Percentiles rank a stretch among this genome's conserved stretches.
These are phyloP conservation scores for Aspergillus phoenicis DNA, from an alignment of 2,329 filamentous ascomycete species.

Conservation along the genomic window DNA sequence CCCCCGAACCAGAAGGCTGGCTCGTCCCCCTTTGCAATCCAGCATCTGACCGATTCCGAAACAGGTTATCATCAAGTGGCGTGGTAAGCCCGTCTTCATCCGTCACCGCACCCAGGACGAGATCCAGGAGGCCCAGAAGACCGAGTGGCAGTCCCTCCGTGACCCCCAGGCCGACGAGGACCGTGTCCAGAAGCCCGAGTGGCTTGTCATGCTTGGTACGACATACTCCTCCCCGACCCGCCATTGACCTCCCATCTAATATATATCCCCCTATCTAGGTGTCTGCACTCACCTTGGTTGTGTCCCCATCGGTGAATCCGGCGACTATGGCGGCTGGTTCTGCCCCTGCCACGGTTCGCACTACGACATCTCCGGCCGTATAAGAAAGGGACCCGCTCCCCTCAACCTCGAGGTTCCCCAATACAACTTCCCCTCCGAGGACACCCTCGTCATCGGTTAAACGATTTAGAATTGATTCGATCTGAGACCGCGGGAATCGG, in stretches of 20 bases:
- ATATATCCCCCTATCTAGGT: conserved; percentile 54
- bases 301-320: conserved; percentile 97
- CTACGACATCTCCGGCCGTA: conserved; percentile 98
- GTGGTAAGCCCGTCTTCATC: conserved; percentile 99
- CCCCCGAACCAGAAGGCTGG: background rate
- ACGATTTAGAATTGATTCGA: conserved; percentile 20
- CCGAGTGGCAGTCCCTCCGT: conserved; percentile 79
- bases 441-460: conserved; percentile 91
- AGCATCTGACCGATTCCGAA: conserved; percentile 19
- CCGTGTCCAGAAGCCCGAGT: conserved; percentile 97
- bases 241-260: conserved; percentile 7
- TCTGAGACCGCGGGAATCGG: background rate
- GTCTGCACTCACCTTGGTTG: conserved; percentile 99
- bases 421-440: conserved; percentile 92
- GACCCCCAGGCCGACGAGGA: conserved; percentile 90
- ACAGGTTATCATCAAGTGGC: conserved; percentile 99
- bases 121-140: conserved; percentile 91
- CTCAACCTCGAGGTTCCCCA: conserved; percentile 93
- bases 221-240: conserved; percentile 7
- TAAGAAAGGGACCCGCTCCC: conserved; percentile 95
- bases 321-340: conserved; percentile 99
- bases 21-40: background rate
- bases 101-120: conserved; percentile 92
- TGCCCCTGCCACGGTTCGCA: conserved; percentile 99
- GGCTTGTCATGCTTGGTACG: conserved; percentile 96